A percentile compares a stretch with the other conserved stretches of the same genome.
These are phyloP conservation scores for Saccharomyces paradoxus DNA, from an alignment of 805 yeast genomes.

Conservation along the genomic window DNA sequence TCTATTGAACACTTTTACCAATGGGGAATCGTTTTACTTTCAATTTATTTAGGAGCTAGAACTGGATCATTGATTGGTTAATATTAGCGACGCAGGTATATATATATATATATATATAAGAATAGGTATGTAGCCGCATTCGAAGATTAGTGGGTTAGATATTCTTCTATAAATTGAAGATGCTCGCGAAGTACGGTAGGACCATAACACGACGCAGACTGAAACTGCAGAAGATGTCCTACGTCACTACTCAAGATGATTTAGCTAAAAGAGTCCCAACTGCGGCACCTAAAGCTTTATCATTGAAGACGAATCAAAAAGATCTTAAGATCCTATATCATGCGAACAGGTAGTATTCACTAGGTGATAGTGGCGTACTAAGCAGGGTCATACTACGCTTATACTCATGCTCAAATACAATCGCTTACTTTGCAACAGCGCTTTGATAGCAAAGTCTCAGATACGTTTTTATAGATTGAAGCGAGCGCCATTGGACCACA, in stretches of 20 bases:
- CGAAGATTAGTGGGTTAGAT: background rate
- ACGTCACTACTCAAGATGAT: background rate
- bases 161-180: background rate
- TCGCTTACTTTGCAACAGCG: background rate
- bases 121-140: background rate
- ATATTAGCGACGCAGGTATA: background rate
- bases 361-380: background rate
- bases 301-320: background rate
- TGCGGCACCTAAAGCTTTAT: background rate
- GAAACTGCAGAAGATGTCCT: background rate
- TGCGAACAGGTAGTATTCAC: background rate
- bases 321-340: background rate
- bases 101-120: background rate
- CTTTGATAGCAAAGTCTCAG: background rate
- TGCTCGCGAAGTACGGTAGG: background rate
- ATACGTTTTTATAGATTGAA: background rate
- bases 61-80: conserved; percentile 7
- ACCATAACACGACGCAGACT: background rate
- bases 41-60: conserved; percentile 9
- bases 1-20: background rate
- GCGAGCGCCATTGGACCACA: background rate
- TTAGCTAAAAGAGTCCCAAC: background rate
- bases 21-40: conserved; percentile 7
- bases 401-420: background rate
- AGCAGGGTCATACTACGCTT: background rate